These are phyloP conservation scores for Arthroderma sp. DNA, from an alignment of 2,329 filamentous ascomycete species.

Conservation along the genomic window DNA sequence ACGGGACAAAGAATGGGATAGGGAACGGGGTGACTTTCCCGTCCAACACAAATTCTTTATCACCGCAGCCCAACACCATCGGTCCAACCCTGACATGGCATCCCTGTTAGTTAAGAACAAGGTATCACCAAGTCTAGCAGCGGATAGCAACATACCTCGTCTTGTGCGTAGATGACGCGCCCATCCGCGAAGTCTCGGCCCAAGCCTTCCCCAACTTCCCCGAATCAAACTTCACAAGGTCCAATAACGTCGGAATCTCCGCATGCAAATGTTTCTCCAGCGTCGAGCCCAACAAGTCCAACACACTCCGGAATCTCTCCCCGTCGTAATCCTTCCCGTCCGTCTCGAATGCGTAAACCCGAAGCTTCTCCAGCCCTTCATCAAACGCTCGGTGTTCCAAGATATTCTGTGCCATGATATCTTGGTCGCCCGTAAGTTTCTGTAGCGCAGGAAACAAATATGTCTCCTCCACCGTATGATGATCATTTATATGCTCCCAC, in stretches of 20 bases:
- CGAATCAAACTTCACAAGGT: slow-evolving; percentile 11
- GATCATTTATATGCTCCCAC: slow-evolving; percentile 20
- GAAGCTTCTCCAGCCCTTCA: slow-evolving; percentile 12
- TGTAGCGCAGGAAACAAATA: slow-evolving; percentile 21
- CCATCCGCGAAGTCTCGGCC: slow-evolving; percentile 6
- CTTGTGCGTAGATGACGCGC: slow-evolving; percentile 7
- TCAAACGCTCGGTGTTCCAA: slow-evolving; percentile 19
- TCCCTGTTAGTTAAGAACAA: too few species aligned
- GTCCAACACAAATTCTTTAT: slow-evolving; percentile 13
- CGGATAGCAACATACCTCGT: not conserved
- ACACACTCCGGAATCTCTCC: slow-evolving; percentile 10
- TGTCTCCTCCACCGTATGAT: slow-evolving; percentile 22
- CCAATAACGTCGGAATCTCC: slow-evolving; percentile 14
- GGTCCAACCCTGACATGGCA: slow-evolving; percentile 7
- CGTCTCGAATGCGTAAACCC: slow-evolving; percentile 12
- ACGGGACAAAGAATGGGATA: slow-evolving; percentile 4
- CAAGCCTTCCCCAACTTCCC: slow-evolving; percentile 13
- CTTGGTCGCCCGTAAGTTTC: slow-evolving; percentile 14
- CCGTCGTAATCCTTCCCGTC: slow-evolving; percentile 13
- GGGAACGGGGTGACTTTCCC: slow-evolving; percentile 4
- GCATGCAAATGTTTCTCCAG: slow-evolving; percentile 16
- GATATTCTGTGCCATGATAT: slow-evolving; percentile 21
- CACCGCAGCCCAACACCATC: slow-evolving; percentile 13
- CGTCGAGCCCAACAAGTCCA: slow-evolving; percentile 13
- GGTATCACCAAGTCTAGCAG: too few species aligned